Percentiles rank a stretch among this genome's conserved stretches.
Evolutionary conservation across 2,329 filamentous ascomycete species (phyloP).

Genomic region (Dactylellina drechsleri): DNA sequence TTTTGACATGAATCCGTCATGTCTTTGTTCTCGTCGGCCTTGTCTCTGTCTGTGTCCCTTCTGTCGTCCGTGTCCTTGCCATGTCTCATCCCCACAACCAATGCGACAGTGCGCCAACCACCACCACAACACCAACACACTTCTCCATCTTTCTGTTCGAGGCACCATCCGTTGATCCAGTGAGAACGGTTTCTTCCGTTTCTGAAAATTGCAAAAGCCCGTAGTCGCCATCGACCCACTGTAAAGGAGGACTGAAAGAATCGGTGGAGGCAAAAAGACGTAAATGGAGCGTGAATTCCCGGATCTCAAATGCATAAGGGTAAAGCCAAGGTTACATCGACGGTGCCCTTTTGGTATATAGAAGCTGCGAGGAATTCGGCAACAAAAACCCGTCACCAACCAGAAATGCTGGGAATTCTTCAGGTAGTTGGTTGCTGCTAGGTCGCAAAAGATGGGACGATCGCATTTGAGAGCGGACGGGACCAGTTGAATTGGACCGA

Average conservation of each 20-base stretch:
- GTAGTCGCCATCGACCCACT: too few species aligned
- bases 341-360: too few species aligned
- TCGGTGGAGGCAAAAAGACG: too few species aligned
- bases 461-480: background rate
- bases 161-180: background rate
- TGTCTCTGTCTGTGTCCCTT: background rate
- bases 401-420: too few species aligned
- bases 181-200: background rate
- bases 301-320: too few species aligned
- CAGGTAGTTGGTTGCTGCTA: too few species aligned
- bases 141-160: background rate
- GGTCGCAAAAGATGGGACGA: too few species aligned
- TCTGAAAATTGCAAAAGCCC: background rate
- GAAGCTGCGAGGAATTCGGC: too few species aligned
- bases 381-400: too few species aligned
- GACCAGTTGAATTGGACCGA: background rate
- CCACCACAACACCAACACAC: conserved; percentile 53
- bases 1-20: background rate
- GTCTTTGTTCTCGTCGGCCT: background rate
- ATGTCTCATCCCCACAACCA: background rate
- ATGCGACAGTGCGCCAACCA: conserved; percentile 26
- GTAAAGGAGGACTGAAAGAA: too few species aligned
- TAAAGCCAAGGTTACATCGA: too few species aligned
- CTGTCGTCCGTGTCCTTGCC: background rate
- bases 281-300: too few species aligned